phyloP scores from a whole-genome alignment of 2,329 filamentous ascomycete species.

The Pseudocercospora macadamiae region DNA sequence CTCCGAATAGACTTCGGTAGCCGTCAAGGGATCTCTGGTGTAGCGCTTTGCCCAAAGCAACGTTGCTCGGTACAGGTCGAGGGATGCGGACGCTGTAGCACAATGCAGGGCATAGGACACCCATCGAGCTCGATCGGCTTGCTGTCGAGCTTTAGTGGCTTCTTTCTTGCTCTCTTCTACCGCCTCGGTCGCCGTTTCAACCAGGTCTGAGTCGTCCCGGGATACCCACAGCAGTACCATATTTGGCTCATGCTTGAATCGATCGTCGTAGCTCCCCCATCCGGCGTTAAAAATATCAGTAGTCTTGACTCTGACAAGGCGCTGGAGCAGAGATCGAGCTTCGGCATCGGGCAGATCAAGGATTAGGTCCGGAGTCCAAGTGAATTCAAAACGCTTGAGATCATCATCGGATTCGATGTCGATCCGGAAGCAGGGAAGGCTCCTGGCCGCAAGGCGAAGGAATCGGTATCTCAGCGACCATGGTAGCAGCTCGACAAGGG shows the following conservation, averaged over 20 bases:
- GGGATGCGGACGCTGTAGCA: conserved; percentile 39
- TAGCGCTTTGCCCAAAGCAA: conserved; percentile 43
- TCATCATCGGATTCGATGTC: conserved; percentile 20
- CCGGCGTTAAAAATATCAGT: not conserved
- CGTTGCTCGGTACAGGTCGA: conserved; percentile 36
- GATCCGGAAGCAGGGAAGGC: conserved; percentile 1
- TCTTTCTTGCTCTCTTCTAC: conserved; percentile 31
- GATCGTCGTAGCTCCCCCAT: not conserved
- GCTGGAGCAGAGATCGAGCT: conserved; percentile 14
- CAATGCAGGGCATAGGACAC: conserved; percentile 35
- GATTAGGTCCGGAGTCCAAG: conserved; percentile 12
- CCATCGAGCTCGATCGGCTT: conserved; percentile 35
- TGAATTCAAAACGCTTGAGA: conserved; percentile 8
- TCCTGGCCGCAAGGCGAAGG: conserved; percentile 11
- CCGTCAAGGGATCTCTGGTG: conserved; percentile 41
- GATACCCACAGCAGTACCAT: conserved; percentile 20
- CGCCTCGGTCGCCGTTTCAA: conserved; percentile 11
- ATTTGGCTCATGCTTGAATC: conserved; percentile 8
- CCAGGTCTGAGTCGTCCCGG: conserved; percentile 7
- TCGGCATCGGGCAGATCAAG: conserved; percentile 5
- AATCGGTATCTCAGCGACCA: conserved; percentile 9
- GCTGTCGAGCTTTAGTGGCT: conserved; percentile 31
- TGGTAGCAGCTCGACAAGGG: not conserved
- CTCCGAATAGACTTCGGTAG: conserved; percentile 31
- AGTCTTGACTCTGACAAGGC: conserved; percentile 12